Evolutionary conservation across 2,329 filamentous ascomycete species (phyloP).

Genomic region (Cordyceps javanica): DNA sequence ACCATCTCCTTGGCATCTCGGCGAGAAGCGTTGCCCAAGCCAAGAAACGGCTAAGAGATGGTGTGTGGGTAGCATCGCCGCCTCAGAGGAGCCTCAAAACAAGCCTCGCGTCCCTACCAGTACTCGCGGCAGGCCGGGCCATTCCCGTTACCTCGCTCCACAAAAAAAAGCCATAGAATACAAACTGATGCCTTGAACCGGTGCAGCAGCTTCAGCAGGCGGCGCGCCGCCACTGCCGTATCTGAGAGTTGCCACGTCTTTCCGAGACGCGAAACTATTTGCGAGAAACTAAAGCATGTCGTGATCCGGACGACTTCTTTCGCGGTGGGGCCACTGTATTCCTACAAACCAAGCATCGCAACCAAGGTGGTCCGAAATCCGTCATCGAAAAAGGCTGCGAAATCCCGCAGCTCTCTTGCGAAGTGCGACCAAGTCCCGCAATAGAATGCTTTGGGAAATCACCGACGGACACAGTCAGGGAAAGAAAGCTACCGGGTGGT

Average conservation of each 20-base stretch:
- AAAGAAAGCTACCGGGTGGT: neutral
- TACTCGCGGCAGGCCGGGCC: neutral
- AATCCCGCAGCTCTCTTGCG: neutral
- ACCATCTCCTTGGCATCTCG: neutral
- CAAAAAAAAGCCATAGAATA: neutral
- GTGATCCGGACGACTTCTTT: neutral
- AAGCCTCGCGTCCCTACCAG: neutral
- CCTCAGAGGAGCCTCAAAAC: neutral
- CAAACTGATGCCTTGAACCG: neutral
- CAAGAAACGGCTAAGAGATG: neutral
- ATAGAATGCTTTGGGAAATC: neutral
- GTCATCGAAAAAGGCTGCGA: neutral
- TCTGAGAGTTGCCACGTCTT: neutral
- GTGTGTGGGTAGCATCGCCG: neutral
- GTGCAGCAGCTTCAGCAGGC: neutral
- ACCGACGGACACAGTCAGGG: neutral
- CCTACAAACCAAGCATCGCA: neutral
- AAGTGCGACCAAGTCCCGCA: neutral
- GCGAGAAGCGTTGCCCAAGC: neutral
- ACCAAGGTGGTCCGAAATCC: conserved; percentile 1
- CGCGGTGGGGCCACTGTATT: neutral
- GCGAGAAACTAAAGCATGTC: neutral
- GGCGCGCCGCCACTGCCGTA: neutral
- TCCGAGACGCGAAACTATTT: neutral
- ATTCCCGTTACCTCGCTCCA: neutral